Base-by-base conservation (phyloP, 2,329 filamentous ascomycete genomes). In the Colletotrichum graminicola region DNA sequence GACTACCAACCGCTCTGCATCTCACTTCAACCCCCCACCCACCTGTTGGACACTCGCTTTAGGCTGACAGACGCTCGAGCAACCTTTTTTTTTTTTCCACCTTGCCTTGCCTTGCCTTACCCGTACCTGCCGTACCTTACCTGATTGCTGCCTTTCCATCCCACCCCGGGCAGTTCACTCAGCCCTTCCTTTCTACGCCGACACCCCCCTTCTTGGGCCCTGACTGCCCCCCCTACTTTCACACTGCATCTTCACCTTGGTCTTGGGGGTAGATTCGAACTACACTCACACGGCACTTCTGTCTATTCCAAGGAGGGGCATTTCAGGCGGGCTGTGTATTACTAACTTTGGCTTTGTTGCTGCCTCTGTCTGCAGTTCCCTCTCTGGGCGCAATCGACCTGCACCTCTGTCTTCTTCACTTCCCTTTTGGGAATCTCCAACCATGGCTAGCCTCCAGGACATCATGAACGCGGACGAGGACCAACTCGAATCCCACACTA, bases 381-480 rank as follows among this genome's bases (percentile, higher is more conserved):
- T 54, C 61, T 65, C 56, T 66, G 52, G 56, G 45, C 51, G 45
- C 62, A 49, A 66, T 66, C 59, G 64, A 47, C 47, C 70, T 72
- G 67, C 67, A 59, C 66, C 54, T 71, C 62, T 60, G 51, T 47
- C 61, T 61, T 62, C 59, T 45, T 69, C 62, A 61, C 80, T 80
- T 82, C 81, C 81, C 80, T 77, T 80, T 83, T 79, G 79, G 82
- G 79, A 74, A 76, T 79, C 76, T 75, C 76, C 79, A 78, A 79
- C 79, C 80, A 88, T 89, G 87, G 83, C 86, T 75, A 87, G 85
- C 77, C 83, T 89, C 74, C 84, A 83, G 76, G 86, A 86, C 76
- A 89, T 89, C 78, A 88, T 89, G 84, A 87, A 88, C 78, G 81
- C 83, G 76, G 84, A 86, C 76, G 85, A 87, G 75, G 85, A 86